Evolutionary conservation across 108 stramenopile genomes (phyloP), one percentile per base, ranked within the genome.

Genomic region (Nitzschia inconspicua): DNA sequence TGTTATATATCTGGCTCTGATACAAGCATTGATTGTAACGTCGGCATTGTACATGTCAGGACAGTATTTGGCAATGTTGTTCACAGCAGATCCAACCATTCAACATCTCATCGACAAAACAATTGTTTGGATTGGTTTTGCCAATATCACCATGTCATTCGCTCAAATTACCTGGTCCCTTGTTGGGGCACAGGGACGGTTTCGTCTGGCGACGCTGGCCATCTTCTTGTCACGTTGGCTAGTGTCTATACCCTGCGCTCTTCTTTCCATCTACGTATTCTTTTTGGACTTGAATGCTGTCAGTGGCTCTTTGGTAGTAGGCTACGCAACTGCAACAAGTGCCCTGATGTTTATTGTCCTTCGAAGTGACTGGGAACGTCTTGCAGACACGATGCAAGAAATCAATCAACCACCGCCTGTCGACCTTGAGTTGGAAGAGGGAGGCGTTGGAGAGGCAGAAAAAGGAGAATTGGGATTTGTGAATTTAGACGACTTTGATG

Each of bases 81-180:
- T 91, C 9, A 82, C 85, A 0, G 44, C 47, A 14, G 89, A 91
- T 44, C 19, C 52, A n/a, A 72, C 78, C 28, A 63, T 91, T 24
- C 83, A 87, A 66, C 51, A 62, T 19, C 60, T 91, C 52, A 50
- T 85, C 47, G 63, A 66, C 40, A 57, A 75, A 25, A 34, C 82
- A 13, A 73, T 91, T n/a, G 81, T 73, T n/a, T 30, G 82, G 36
- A 53, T 86, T 3, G 85, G 81, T 14, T 44, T 90, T 35, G 89
- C 85, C 48, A 83, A 87, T 53, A 37, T 84, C 4, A 56, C 78
- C 18, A 82, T 87, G 82, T 27, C 77, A 3, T 71, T 79, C 32
- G 66, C 78, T 20, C 77, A 78, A 62, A 62, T 82, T 10, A 72
- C 58, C 16, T 87, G 86, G 86, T 68, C 65, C n/a, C 36, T 87